These are phyloP conservation scores for Amanita pseudoporphyria DNA, from an alignment of 768 basidiomycete genomes.

Conservation along the genomic window DNA sequence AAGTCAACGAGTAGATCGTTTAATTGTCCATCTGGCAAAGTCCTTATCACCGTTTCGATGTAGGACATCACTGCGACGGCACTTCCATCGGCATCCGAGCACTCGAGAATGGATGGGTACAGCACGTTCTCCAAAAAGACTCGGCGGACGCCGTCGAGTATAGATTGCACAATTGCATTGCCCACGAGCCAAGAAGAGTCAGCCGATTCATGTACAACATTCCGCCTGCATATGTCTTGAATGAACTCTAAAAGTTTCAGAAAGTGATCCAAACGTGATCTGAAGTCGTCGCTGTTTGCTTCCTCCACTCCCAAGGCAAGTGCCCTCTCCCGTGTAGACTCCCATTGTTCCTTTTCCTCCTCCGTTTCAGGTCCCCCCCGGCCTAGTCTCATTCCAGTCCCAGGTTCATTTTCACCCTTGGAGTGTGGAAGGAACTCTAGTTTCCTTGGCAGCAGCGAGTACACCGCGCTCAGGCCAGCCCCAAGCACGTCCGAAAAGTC, in stretches of 20 bases:
- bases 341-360: constrained; percentile 42
- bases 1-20: constrained; percentile 67
- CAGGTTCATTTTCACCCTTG: constrained; percentile 26
- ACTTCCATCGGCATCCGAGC: constrained; percentile 89
- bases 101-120: constrained; percentile 89
- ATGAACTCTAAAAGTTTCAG: constrained; percentile 87
- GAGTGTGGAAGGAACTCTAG: constrained; percentile 53
- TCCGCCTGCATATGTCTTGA: constrained; percentile 78
- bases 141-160: constrained; percentile 70
- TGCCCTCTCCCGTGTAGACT: constrained; percentile 38
- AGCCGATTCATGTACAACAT: constrained; percentile 36
- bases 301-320: constrained; percentile 65
- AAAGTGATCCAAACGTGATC: constrained; percentile 75
- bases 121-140: constrained; percentile 91
- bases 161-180: constrained; percentile 72
- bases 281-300: constrained; percentile 68
- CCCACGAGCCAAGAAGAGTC: constrained; percentile 67
- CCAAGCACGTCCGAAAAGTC: constrained; percentile 97
- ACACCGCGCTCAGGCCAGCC: constrained; percentile 88
- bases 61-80: constrained; percentile 95
- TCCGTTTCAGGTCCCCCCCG: constrained; percentile 43
- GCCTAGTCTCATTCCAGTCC: constrained; percentile 67
- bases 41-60: constrained; percentile 80
- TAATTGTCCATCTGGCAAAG: constrained; percentile 58
- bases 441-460: constrained; percentile 84